These are phyloP conservation scores for Ambispora gerdemannii DNA, from an alignment of 192 early-diverging fungal genomes.

Conservation along the genomic window DNA sequence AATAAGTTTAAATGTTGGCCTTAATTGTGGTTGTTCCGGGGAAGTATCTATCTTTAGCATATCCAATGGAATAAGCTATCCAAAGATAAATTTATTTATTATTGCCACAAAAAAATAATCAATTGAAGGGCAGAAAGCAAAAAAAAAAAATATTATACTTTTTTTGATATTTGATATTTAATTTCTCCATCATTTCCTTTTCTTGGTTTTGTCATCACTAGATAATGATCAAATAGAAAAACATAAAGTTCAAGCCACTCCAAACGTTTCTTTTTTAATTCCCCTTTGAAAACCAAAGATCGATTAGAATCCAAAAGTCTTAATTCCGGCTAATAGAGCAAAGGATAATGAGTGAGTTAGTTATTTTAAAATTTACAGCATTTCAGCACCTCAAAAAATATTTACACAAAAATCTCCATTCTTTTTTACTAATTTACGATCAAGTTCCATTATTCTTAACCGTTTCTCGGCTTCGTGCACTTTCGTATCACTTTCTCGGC, in stretches of 20 bases:
- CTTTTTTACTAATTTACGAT: slow-evolving; percentile 31
- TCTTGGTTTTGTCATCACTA: slow-evolving; percentile 72
- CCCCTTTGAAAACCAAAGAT: slow-evolving; percentile 21
- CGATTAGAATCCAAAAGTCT: slow-evolving; percentile 11
- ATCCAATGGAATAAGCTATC: slow-evolving; percentile 75
- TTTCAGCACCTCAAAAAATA: not conserved
- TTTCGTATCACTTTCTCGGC: slow-evolving; percentile 64
- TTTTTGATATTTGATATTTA: slow-evolving; percentile 13
- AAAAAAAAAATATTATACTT: slow-evolving; percentile 14
- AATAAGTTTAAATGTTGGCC: slow-evolving; percentile 25
- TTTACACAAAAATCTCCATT: slow-evolving; percentile 11
- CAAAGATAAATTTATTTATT: not conserved
- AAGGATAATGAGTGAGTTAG: not conserved
- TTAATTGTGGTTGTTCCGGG: slow-evolving; percentile 37
- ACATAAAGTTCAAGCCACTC: slow-evolving; percentile 56
- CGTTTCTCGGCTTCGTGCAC: slow-evolving; percentile 69
- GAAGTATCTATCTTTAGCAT: slow-evolving; percentile 58
- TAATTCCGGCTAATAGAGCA: slow-evolving; percentile 10
- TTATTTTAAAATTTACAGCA: not conserved
- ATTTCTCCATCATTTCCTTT: slow-evolving; percentile 53
- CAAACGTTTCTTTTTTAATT: slow-evolving; percentile 15
- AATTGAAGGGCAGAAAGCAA: too few relatives aligned
- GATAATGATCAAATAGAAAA: slow-evolving; percentile 84
- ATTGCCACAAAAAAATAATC: too few relatives aligned
- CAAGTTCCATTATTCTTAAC: slow-evolving; percentile 60